Base-by-base conservation (phyloP, 352 stramenopile genomes). In the Stephanocyclus meneghinianus region DNA sequence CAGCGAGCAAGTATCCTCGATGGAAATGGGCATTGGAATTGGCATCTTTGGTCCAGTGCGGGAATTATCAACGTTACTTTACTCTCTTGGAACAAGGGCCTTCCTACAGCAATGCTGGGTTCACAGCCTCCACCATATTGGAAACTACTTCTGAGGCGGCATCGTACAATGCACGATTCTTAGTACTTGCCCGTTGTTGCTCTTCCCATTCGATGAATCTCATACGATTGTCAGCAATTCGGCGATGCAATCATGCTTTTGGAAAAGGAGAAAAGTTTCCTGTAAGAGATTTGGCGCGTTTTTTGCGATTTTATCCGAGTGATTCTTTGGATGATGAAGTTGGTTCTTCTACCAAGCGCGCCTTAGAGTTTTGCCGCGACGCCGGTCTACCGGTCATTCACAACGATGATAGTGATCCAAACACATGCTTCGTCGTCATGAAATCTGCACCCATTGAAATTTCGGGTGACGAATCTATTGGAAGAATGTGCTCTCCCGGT, bases 61-160 rank as follows among this genome's bases (percentile, higher is more conserved):
- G 81, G 9, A 80, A 87, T 50, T 82, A 76, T 76, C 71, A 80
- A 53, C 65, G 72, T 2, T 81, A 84, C 26, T 83, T 87, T 68
- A 13, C 21, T 9, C 50, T 85, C 13, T 59, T 80, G 64, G 63
- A 82, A 48, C 42, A 44, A 3, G 75, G 70, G 8, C 75, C 75
- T 26, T 56, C 70, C 40, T 45, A 42, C 45, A 6, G 7, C 13
- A 40, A 8, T 40, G 35, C 35, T 40, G 35, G 7, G 3, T 32
- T 5, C 0, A 47, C 11, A 64, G 7, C 5, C 13, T 35, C 56
- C n/a, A 29, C n/a, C 18, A 64, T 18, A 21, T 18, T 61, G 18
- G n/a, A 16, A 50, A 32, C 2, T 51, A 45, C 4, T 50, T 6
- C 16, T n/a, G 30, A 53, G 15, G 21, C 32, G 16, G 42, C n/a